Base-by-base conservation (phyloP, 73 alveolate genomes). In the Paramecium sexaurelia region DNA sequence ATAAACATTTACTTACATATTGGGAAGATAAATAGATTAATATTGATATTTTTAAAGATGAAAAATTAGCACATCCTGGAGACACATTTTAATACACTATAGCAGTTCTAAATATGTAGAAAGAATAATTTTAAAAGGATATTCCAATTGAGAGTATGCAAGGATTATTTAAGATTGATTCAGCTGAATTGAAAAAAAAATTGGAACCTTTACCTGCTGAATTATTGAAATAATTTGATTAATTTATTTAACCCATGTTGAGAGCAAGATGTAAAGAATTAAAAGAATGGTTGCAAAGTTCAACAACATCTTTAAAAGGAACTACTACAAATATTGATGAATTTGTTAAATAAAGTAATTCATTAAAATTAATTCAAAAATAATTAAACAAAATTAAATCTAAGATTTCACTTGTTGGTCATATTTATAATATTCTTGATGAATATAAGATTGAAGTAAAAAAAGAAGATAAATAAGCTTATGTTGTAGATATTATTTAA, bases 21-120 rank as follows among this genome's bases (percentile, higher is more conserved):
- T 95, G 97, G 97, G 92, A 92, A 55, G 93, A 95, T 40, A 88
- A 94, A 67, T 86, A 93, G 55, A 89, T 86, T 71, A 93, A 95
- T 43, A 71, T 95, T 39, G 83, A 75, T 27, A 39, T 95, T 1
- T 92, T 95, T 19, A 92, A 92, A 13, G 91, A 94, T 87, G 97
- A 95, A 66, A 93, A 85, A 66, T 92, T 95, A 10, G 87, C 93
- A 61, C 71, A 86, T 56, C 98, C 98, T 35, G 92, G 94, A 84
- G 90, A 82, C 57, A 22, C 97, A 93, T 55, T 93, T 68, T 43
- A 88, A 27, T 88, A 82, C 35, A 69, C 94, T 2, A 55, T 88
- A 27, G 87, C 71, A 32, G 83, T 47, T 6, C 82, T 88, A 1
- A 88, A 75, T 41, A 57, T 35, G 47, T 29, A 88, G 39, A 88